A percentile compares a stretch with the other conserved stretches of the same genome.
Evolutionary conservation across 2,329 filamentous ascomycete genomes (phyloP).

Genomic region (Thielaviopsis punctulata): DNA sequence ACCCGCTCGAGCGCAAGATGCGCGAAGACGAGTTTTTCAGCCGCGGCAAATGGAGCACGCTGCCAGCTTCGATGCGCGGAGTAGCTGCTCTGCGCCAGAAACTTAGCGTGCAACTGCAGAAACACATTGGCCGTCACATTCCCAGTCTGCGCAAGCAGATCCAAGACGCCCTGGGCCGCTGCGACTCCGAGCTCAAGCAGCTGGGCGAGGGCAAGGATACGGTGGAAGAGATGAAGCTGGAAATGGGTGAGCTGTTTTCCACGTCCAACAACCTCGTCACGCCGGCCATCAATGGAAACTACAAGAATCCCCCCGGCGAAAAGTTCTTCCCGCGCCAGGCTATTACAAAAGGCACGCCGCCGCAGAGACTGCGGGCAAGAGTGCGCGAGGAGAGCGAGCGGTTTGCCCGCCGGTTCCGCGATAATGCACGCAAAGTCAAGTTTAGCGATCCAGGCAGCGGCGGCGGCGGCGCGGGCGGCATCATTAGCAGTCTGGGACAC

Average conservation of each 20-base stretch:
- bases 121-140: conserved; percentile 35
- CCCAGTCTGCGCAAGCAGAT: conserved; percentile 33
- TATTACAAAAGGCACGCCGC: conserved; percentile 31
- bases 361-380: conserved; percentile 33
- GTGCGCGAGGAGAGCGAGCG: conserved; percentile 34
- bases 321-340: conserved; percentile 33
- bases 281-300: conserved; percentile 35
- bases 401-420: conserved; percentile 30
- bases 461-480: conserved; percentile 14
- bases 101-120: conserved; percentile 32
- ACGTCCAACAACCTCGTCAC: conserved; percentile 36
- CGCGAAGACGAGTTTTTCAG: conserved; percentile 32
- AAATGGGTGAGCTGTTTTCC: conserved; percentile 36
- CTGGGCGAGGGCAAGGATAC: conserved; percentile 35
- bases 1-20: conserved; percentile 24
- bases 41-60: conserved; percentile 29
- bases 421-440: conserved; percentile 31
- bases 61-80: conserved; percentile 31
- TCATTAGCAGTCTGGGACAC: conserved; percentile 16
- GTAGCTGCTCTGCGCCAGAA: conserved; percentile 29
- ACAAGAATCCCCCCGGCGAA: conserved; percentile 36
- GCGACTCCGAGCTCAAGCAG: conserved; percentile 30
- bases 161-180: conserved; percentile 30
- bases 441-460: conserved; percentile 20
- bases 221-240: conserved; percentile 34